Percentiles rank a stretch among this genome's conserved stretches.
Conservation (phyloP, 371 early-diverging fungal genomes). For the Mucor racemosus region DNA sequence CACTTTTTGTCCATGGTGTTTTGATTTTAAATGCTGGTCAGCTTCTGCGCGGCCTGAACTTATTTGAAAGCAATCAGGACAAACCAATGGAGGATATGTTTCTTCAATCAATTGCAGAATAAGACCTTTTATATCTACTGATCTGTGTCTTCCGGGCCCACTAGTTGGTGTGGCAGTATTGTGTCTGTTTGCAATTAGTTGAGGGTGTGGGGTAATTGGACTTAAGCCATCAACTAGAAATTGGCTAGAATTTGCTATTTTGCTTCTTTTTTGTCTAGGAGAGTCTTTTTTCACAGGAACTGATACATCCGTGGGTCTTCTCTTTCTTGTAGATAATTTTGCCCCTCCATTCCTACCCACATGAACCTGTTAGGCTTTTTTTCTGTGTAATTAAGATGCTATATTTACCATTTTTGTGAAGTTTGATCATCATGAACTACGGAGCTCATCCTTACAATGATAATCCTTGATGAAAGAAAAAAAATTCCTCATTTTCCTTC, state of each 20-base stretch:
- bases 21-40: constrained; percentile 26
- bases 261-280: background rate
- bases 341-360: background rate
- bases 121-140: constrained; percentile 18
- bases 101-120: constrained; percentile 30
- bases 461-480: background rate
- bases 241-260: background rate
- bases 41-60: constrained; percentile 21
- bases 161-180: background rate
- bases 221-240: constrained; percentile 13
- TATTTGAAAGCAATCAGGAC: constrained; percentile 25
- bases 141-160: constrained; percentile 18
- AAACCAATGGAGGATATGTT: constrained; percentile 33
- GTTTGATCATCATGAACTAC: constrained; percentile 8
- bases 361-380: background rate
- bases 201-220: constrained; percentile 6
- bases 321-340: background rate
- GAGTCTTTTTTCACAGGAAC: background rate
- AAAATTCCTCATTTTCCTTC: background rate
- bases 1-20: constrained; percentile 25
- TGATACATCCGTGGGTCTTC: background rate
- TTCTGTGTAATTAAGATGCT: background rate
- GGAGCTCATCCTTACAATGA: background rate
- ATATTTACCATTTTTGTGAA: background rate
- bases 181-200: background rate